Percentiles rank a stretch among this genome's conserved stretches.
These are phyloP conservation scores for Chaetoscypha palmicola DNA, from an alignment of 2,329 filamentous ascomycete genomes.

Conservation along the genomic window DNA sequence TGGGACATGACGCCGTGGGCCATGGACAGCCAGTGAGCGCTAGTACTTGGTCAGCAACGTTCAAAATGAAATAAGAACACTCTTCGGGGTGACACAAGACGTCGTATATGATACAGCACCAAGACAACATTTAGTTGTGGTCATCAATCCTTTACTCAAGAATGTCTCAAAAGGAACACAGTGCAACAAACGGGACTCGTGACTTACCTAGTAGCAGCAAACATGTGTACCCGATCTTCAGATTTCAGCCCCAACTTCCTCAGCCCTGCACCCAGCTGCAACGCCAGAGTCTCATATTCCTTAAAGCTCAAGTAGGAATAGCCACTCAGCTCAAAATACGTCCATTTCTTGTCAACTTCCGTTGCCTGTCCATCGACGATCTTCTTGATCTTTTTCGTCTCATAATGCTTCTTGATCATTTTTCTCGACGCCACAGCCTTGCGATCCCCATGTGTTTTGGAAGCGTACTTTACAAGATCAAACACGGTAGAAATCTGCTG, in stretches of 20 bases:
- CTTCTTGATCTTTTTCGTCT: slow-evolving; percentile 85
- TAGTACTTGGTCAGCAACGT: too few relatives aligned
- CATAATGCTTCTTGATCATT: slow-evolving; percentile 66
- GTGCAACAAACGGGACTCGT: background rate
- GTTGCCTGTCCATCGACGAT: slow-evolving; percentile 69
- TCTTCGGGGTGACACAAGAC: too few relatives aligned
- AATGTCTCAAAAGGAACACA: too few relatives aligned
- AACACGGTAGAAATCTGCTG: slow-evolving; percentile 44
- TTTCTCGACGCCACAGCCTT: slow-evolving; percentile 61
- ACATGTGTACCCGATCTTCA: slow-evolving; percentile 65
- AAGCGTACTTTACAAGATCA: slow-evolving; percentile 63
- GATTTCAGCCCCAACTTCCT: slow-evolving; percentile 62
- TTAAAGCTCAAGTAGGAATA: slow-evolving; percentile 70
- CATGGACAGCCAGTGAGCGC: slow-evolving; percentile 38
- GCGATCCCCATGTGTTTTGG: slow-evolving; percentile 53
- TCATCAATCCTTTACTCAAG: too few relatives aligned
- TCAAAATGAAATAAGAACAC: too few relatives aligned
- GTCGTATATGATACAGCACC: too few relatives aligned
- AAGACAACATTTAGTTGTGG: too few relatives aligned
- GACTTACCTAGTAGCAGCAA: slow-evolving; percentile 56
- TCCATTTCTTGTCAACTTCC: slow-evolving; percentile 79
- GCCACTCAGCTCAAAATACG: slow-evolving; percentile 70
- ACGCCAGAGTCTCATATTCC: slow-evolving; percentile 64
- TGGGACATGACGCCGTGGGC: slow-evolving; percentile 59
- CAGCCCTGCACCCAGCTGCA: slow-evolving; percentile 61